Percentiles rank a stretch among this genome's conserved stretches.
These are phyloP conservation scores for Phytopythium montanum DNA, from an alignment of 352 stramenopile species.

Conservation along the genomic window DNA sequence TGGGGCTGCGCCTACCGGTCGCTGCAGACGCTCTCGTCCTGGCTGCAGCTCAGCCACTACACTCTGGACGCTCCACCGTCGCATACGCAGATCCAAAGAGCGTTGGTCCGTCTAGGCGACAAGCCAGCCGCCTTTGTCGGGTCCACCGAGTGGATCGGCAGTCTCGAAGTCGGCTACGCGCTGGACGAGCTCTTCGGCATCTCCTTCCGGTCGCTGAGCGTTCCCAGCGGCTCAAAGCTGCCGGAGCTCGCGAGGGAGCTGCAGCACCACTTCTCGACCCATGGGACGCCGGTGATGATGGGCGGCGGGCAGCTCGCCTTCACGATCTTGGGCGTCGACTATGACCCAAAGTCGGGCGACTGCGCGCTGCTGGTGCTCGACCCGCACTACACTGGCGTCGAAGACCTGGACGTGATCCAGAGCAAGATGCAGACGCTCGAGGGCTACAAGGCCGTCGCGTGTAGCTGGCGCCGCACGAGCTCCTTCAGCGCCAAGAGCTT, in stretches of 20 bases:
- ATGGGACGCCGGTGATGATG: conserved; percentile 87
- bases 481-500: conserved; percentile 62
- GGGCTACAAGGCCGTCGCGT: conserved; percentile 72
- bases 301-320: conserved; percentile 78
- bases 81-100: conserved; percentile 75
- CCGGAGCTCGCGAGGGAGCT: conserved; percentile 62
- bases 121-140: conserved; percentile 65
- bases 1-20: conserved; percentile 89
- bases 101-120: conserved; percentile 76
- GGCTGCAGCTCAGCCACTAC: conserved; percentile 70
- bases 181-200: conserved; percentile 74
- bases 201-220: conserved; percentile 66
- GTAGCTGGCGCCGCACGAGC: conserved; percentile 58
- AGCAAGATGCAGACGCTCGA: conserved; percentile 51
- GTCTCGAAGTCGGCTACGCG: conserved; percentile 80
- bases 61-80: conserved; percentile 34
- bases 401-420: conserved; percentile 71
- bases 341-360: conserved; percentile 50
- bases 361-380: conserved; percentile 80
- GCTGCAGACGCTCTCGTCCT: conserved; percentile 83
- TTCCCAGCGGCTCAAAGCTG: conserved; percentile 50
- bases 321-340: conserved; percentile 77
- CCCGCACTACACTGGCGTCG: conserved; percentile 70
- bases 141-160: conserved; percentile 82
- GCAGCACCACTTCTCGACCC: conserved; percentile 67